phyloP scores from a whole-genome alignment of 371 early-diverging fungal species.

The Rhizopus delemar region DNA sequence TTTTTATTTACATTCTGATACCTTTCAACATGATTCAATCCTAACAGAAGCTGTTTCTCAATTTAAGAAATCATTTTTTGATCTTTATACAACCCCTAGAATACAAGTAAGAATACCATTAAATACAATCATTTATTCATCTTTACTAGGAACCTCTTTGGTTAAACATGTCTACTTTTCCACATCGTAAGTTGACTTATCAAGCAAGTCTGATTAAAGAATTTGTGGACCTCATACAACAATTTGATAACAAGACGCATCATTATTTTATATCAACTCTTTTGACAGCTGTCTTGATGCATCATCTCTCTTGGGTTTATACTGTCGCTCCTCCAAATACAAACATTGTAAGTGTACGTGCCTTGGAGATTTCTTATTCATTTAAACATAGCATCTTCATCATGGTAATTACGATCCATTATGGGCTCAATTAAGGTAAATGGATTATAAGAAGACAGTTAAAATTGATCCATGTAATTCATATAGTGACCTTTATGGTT shows the following conservation, averaged over 20 bases:
- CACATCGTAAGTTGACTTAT: conserved; percentile 51
- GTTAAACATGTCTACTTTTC: conserved; percentile 68
- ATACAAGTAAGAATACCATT: conserved; percentile 51
- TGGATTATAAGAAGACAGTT: background rate
- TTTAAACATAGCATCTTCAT: conserved; percentile 31
- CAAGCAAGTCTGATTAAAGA: conserved; percentile 53
- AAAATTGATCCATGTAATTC: background rate
- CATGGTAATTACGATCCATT: conserved; percentile 67
- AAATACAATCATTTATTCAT: background rate
- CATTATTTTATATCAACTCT: conserved; percentile 56
- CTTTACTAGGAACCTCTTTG: conserved; percentile 58
- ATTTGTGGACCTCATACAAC: conserved; percentile 50
- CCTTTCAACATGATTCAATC: conserved; percentile 55
- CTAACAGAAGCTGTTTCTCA: conserved; percentile 52
- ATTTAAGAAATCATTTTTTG: conserved; percentile 54
- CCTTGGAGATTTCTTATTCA: background rate
- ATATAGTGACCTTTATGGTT: conserved; percentile 63
- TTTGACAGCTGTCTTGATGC: conserved; percentile 56
- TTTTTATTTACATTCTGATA: conserved; percentile 41
- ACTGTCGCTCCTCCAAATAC: conserved; percentile 60
- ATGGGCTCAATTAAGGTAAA: conserved; percentile 67
- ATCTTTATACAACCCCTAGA: conserved; percentile 59
- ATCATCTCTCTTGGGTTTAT: conserved; percentile 69
- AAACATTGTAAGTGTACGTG: conserved; percentile 26
- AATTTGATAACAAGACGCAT: conserved; percentile 40